Evolutionary conservation across 768 basidiomycete genomes (phyloP).

Genomic region (Mycena haematopus): DNA sequence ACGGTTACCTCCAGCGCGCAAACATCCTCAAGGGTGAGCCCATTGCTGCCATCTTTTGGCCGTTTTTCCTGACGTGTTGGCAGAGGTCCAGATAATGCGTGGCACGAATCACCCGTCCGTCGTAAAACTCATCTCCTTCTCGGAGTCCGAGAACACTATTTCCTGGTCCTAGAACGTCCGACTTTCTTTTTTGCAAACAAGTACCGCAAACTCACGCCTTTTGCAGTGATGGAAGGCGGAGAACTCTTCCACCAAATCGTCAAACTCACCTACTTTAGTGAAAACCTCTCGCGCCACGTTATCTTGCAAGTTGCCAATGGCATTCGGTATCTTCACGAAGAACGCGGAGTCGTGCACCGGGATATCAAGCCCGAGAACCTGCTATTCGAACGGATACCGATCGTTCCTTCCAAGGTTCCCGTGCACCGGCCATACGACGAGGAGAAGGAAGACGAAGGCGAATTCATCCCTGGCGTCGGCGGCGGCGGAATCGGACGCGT

Average conservation of each 20-base stretch:
- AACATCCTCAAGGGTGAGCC: constrained; percentile 91
- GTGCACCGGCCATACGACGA: constrained; percentile 91
- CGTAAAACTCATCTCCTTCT: constrained; percentile 90
- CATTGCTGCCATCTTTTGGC: not conserved
- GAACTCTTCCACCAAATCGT: constrained; percentile 99
- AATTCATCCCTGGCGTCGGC: constrained; percentile 89
- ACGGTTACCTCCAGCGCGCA: constrained; percentile 69
- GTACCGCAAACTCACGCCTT: constrained; percentile 26
- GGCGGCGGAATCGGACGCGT: constrained; percentile 97
- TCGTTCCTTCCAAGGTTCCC: constrained; percentile 82
- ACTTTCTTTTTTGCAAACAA: not conserved
- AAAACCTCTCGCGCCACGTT: constrained; percentile 95
- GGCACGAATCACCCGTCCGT: constrained; percentile 91
- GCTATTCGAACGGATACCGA: constrained; percentile 91
- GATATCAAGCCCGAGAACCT: constrained; percentile 99
- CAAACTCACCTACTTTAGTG: constrained; percentile 98
- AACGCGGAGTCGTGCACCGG: constrained; percentile 96
- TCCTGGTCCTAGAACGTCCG: constrained; percentile 89
- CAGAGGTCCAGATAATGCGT: constrained; percentile 99
- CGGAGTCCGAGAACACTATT: constrained; percentile 92
- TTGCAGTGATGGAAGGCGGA: constrained; percentile 92
- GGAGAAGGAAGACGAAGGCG: constrained; percentile 98
- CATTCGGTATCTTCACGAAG: constrained; percentile 95
- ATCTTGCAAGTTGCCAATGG: constrained; percentile 95
- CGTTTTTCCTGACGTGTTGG: constrained; percentile 11